Evolutionary conservation across 78 protist species (phyloP).

Genomic region (Polysphondylium violaceum): DNA sequence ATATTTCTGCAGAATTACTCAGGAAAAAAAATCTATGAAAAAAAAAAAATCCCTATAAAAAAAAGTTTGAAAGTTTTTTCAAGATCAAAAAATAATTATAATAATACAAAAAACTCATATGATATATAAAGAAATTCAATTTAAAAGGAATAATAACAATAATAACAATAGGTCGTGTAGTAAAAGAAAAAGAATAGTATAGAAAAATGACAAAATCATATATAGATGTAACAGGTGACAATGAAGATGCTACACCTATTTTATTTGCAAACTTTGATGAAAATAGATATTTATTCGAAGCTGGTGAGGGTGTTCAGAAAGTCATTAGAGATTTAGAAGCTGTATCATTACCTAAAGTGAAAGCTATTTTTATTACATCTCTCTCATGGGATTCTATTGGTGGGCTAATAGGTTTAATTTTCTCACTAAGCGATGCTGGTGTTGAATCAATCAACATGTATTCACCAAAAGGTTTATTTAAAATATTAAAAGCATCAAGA

Average conservation of each 20-base stretch:
- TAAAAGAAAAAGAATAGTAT: too few species aligned
- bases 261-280: slow-evolving; percentile 46
- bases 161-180: too few species aligned
- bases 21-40: too few species aligned
- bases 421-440: not conserved
- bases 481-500: not conserved
- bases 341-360: slow-evolving; percentile 5
- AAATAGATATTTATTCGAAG: slow-evolving; percentile 39
- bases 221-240: slow-evolving; percentile 46
- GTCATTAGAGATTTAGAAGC: slow-evolving; percentile 14
- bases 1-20: too few species aligned
- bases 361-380: slow-evolving; percentile 3
- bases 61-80: too few species aligned
- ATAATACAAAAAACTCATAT: too few species aligned
- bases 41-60: too few species aligned
- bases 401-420: slow-evolving; percentile 28
- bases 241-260: slow-evolving; percentile 7
- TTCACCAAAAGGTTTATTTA: slow-evolving; percentile 29
- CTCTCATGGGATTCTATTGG: slow-evolving; percentile 43
- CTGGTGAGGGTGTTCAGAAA: slow-evolving; percentile 28
- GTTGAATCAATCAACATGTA: not conserved
- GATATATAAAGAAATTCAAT: too few species aligned
- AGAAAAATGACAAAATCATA: slow-evolving; percentile 39
- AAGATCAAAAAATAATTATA: too few species aligned
- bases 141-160: too few species aligned